phyloP scores from a whole-genome alignment of 2,329 filamentous ascomycete genomes.

The Emydomyces testavorans region DNA sequence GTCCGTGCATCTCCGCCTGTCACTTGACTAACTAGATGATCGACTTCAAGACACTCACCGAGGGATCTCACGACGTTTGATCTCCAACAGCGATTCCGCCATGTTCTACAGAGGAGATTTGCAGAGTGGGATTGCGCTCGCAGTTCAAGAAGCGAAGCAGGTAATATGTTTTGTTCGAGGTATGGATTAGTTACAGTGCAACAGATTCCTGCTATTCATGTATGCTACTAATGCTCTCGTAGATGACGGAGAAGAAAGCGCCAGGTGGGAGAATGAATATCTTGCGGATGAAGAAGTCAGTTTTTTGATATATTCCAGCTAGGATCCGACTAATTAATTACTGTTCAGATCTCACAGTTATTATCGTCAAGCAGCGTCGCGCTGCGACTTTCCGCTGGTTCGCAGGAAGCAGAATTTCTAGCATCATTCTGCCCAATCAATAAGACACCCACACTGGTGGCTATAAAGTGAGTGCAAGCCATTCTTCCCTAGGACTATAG shows the following conservation, averaged over 20 bases:
- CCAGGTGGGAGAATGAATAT: slow-evolving; percentile 60
- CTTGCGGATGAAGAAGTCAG: slow-evolving; percentile 44
- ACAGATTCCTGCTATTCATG: neutral
- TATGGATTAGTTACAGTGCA: slow-evolving; percentile 26
- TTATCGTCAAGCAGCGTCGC: slow-evolving; percentile 55
- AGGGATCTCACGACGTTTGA: neutral
- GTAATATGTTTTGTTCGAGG: slow-evolving; percentile 78
- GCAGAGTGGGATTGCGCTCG: slow-evolving; percentile 66
- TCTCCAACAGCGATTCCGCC: slow-evolving; percentile 15
- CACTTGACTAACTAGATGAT: neutral
- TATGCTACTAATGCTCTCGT: no score
- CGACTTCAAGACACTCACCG: no score
- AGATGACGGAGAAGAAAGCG: slow-evolving; percentile 62
- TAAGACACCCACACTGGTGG: slow-evolving; percentile 57
- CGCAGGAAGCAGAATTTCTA: slow-evolving; percentile 70
- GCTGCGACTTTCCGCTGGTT: slow-evolving; percentile 59
- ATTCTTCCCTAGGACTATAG: neutral
- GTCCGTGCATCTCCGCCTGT: slow-evolving; percentile 7
- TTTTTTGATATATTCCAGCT: neutral
- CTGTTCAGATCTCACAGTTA: slow-evolving; percentile 43
- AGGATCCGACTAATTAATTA: neutral
- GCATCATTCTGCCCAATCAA: slow-evolving; percentile 72
- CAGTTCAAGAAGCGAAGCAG: slow-evolving; percentile 62
- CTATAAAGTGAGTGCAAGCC: slow-evolving; percentile 48
- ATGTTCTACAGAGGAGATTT: slow-evolving; percentile 79